phyloP scores from a whole-genome alignment of 2,329 filamentous ascomycete genomes.

The Beauveria australis region DNA sequence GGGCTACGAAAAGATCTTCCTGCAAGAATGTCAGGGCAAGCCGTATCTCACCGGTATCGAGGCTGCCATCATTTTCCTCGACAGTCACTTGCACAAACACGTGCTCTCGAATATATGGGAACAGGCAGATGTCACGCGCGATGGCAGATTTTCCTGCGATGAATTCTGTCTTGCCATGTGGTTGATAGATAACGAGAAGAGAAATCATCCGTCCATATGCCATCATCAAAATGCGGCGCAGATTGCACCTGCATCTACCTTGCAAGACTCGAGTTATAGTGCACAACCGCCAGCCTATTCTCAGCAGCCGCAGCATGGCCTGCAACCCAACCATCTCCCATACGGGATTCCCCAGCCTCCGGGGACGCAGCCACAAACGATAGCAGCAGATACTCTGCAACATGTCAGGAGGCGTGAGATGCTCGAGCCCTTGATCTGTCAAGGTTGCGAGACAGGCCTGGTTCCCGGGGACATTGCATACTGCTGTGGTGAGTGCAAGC shows the following conservation, averaged over 20 bases:
- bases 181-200: conserved; percentile 14
- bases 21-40: conserved; percentile 4
- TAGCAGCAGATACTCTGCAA: neutral
- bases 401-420: conserved; percentile 1
- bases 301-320: neutral
- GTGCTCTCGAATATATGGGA: conserved; percentile 18
- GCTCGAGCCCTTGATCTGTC: conserved; percentile 10
- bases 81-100: conserved; percentile 13
- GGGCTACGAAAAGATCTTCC: neutral
- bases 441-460: conserved; percentile 7
- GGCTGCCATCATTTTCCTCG: conserved; percentile 15
- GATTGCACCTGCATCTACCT: neutral
- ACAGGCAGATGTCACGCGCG: conserved; percentile 16
- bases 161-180: conserved; percentile 20
- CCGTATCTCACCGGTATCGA: conserved; percentile 15
- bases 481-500: conserved; percentile 2
- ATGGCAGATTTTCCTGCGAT: conserved; percentile 16
- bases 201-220: neutral
- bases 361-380: neutral
- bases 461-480: conserved; percentile 8
- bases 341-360: neutral
- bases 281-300: neutral
- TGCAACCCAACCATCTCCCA: neutral
- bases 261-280: neutral
- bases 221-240: neutral